A percentile compares a stretch with the other conserved stretches of the same genome.
Conservation (phyloP, 2,329 filamentous ascomycete species). For the Fonsecaea monophora region DNA sequence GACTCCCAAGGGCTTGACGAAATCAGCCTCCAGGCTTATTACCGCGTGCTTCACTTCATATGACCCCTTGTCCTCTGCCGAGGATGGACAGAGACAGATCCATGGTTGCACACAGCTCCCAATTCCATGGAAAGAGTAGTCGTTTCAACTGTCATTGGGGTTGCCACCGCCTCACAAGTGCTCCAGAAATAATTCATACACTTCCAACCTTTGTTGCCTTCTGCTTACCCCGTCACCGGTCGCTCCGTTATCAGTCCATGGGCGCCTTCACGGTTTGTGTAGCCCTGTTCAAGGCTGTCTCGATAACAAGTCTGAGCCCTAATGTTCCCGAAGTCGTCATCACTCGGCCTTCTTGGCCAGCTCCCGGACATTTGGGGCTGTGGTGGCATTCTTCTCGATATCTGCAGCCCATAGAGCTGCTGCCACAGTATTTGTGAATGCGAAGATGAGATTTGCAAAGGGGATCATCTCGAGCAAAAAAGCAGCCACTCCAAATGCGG, state of each 20-base stretch:
- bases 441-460: slow-evolving; percentile 79
- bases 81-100: not conserved
- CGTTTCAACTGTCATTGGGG: slow-evolving; percentile 21
- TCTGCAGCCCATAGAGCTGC: slow-evolving; percentile 95
- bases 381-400: slow-evolving; percentile 63
- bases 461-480: slow-evolving; percentile 86
- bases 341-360: slow-evolving; percentile 45
- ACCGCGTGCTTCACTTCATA: slow-evolving; percentile 3
- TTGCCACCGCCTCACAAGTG: slow-evolving; percentile 12
- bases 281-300: slow-evolving; percentile 1
- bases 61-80: not conserved
- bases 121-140: not conserved
- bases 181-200: not conserved
- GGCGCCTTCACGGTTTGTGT: slow-evolving; percentile 10
- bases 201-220: slow-evolving; percentile 13
- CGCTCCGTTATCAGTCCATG: slow-evolving; percentile 8
- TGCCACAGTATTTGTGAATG: slow-evolving; percentile 90
- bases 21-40: not conserved
- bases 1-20: not conserved
- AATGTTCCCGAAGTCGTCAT: not conserved
- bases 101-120: slow-evolving; percentile 11
- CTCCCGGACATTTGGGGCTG: slow-evolving; percentile 43
- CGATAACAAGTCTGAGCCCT: slow-evolving; percentile 1
- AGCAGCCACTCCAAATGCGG: slow-evolving; percentile 80
- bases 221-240: slow-evolving; percentile 7